phyloP scores from a whole-genome alignment of 2,329 filamentous ascomycete species.

The Coniochaeta sp. region DNA sequence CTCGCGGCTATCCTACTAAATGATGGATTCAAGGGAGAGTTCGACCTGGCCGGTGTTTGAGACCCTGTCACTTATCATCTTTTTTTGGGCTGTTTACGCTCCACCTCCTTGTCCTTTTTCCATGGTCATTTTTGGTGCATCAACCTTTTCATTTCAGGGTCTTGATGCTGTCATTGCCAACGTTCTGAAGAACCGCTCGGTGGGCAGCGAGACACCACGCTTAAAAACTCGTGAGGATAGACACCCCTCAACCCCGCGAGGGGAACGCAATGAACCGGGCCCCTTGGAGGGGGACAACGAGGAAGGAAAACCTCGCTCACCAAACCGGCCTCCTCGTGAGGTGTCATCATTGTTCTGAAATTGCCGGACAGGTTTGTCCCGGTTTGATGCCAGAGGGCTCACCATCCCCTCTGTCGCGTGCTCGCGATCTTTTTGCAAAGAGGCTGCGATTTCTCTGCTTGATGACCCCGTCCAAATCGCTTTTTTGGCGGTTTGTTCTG shows the following conservation, averaged over 20 bases:
- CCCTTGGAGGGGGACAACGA: neutral
- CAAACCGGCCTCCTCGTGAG: neutral
- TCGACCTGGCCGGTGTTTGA: constrained; percentile 36
- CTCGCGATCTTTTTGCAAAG: neutral
- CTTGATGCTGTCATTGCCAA: too few relatives aligned
- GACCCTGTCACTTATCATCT: neutral
- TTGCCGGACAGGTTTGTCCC: neutral
- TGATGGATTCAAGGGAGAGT: constrained; percentile 56
- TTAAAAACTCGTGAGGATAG: neutral
- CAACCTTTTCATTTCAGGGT: too few relatives aligned
- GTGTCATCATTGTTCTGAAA: neutral
- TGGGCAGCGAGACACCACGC: neutral
- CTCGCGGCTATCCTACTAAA: constrained; percentile 61
- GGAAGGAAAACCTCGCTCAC: neutral
- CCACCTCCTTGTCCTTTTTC: neutral
- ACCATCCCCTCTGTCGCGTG: neutral
- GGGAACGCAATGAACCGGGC: neutral
- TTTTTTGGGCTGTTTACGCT: neutral
- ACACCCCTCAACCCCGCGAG: neutral
- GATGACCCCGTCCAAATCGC: too few relatives aligned
- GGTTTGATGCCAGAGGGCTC: neutral
- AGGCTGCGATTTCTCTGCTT: neutral
- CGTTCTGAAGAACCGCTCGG: neutral
- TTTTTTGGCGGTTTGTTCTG: too few relatives aligned
- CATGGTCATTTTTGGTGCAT: neutral